These are phyloP conservation scores for Ogataea philodendri DNA, from an alignment of 805 yeast species.

Conservation along the genomic window DNA sequence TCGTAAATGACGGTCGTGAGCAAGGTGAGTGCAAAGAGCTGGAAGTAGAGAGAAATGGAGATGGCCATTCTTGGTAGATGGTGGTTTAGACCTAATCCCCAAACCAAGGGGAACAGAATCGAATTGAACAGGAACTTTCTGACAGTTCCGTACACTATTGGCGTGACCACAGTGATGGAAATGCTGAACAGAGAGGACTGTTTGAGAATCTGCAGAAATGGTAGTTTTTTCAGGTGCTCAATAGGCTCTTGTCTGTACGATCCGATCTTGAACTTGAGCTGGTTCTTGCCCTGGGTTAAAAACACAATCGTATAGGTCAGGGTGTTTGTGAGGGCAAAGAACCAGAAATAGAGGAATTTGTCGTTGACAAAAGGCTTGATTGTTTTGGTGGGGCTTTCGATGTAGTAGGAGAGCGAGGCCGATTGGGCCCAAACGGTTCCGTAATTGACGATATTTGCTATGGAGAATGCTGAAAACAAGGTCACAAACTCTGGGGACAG, in stretches of 20 bases:
- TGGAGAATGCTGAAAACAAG: slow-evolving; percentile 19
- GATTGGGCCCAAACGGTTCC: slow-evolving; percentile 24
- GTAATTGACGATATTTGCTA: slow-evolving; percentile 24
- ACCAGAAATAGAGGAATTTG: slow-evolving; percentile 49
- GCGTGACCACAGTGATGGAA: slow-evolving; percentile 32
- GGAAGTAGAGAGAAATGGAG: slow-evolving; percentile 32
- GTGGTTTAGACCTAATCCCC: slow-evolving; percentile 37
- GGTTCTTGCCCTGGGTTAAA: slow-evolving; percentile 52
- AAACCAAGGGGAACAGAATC: slow-evolving; percentile 33
- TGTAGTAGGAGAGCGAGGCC: slow-evolving; percentile 25
- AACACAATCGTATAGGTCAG: slow-evolving; percentile 50
- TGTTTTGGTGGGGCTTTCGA: slow-evolving; percentile 37
- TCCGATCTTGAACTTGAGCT: slow-evolving; percentile 47
- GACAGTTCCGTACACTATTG: slow-evolving; percentile 40
- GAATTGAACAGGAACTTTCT: slow-evolving; percentile 44
- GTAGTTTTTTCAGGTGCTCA: slow-evolving; percentile 22
- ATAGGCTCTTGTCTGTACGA: slow-evolving; percentile 42
- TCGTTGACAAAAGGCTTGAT: slow-evolving; percentile 43
- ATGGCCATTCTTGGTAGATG: slow-evolving; percentile 40
- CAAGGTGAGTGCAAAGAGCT: slow-evolving; percentile 35
- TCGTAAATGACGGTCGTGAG: slow-evolving; percentile 50
- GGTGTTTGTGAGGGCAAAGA: slow-evolving; percentile 41
- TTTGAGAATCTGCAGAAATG: slow-evolving; percentile 34
- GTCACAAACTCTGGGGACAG: slow-evolving; percentile 26
- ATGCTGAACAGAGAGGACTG: slow-evolving; percentile 38